Evolutionary conservation across 148 eudicot genomes (phyloP).

Genomic region (Rhododendron ovatum): DNA sequence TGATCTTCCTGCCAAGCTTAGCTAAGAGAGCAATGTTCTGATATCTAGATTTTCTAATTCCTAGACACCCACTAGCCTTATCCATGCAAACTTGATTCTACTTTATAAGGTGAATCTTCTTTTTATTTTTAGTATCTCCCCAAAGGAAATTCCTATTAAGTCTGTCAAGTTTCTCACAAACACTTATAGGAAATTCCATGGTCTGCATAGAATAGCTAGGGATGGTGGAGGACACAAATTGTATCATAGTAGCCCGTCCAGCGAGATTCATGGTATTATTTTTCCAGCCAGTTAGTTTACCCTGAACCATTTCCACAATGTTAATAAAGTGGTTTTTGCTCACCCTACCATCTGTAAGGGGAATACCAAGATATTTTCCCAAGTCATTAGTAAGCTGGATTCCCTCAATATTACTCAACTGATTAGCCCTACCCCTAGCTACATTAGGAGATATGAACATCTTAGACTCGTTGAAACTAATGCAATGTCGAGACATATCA

Average conservation of each 20-base stretch:
- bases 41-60: not conserved
- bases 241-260: not conserved
- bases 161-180: not conserved
- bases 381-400: not conserved
- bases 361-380: not conserved
- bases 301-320: not conserved
- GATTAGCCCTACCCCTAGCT: not conserved
- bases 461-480: not conserved
- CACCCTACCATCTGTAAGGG: not conserved
- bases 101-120: not conserved
- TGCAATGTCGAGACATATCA: not conserved
- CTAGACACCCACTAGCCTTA: not conserved
- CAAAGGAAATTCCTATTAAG: not conserved
- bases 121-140: not conserved
- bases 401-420: rapidly evolving
- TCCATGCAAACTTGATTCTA: not conserved
- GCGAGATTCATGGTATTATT: not conserved
- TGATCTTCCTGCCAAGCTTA: not conserved
- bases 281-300: not conserved
- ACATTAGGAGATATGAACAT: not conserved
- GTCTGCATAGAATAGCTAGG: not conserved
- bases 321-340: not conserved
- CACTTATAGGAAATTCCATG: not conserved
- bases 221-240: not conserved
- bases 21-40: not conserved